These are phyloP conservation scores for Gloeostereum incarnatum DNA, from an alignment of 768 basidiomycete genomes.

Conservation along the genomic window DNA sequence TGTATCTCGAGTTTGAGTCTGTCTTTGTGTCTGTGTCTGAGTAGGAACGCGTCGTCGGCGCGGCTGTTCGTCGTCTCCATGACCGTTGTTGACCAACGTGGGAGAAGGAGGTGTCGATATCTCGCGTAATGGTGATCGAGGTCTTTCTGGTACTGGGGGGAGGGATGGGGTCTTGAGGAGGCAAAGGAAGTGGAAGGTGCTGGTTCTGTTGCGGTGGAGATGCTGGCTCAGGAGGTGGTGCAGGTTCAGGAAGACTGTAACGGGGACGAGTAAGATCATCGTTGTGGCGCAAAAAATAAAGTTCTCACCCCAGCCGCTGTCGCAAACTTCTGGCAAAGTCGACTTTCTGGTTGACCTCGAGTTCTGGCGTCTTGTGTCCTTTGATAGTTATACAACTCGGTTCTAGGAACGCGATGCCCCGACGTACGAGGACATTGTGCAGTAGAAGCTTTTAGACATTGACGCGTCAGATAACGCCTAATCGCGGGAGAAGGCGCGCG, in stretches of 20 bases:
- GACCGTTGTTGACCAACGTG: too few species aligned
- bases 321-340: slow-evolving; percentile 58
- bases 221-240: too few species aligned
- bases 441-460: slow-evolving; percentile 58
- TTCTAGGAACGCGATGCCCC: slow-evolving; percentile 72
- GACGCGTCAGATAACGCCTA: too few species aligned
- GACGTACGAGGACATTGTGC: slow-evolving; percentile 55
- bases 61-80: too few species aligned
- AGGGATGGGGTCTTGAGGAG: not conserved
- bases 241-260: slow-evolving; percentile 15
- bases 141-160: too few species aligned
- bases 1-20: too few species aligned
- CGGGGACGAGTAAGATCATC: slow-evolving; percentile 8
- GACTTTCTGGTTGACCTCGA: slow-evolving; percentile 44
- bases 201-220: too few species aligned
- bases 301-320: slow-evolving; percentile 56
- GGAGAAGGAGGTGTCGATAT: too few species aligned
- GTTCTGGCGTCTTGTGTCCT: slow-evolving; percentile 56
- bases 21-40: too few species aligned
- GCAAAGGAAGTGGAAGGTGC: not conserved
- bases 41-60: too few species aligned
- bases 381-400: slow-evolving; percentile 53
- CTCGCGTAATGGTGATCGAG: too few species aligned
- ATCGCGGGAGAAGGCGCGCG: slow-evolving; percentile 1
- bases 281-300: not conserved